Evolutionary conservation across 306 rosid species (phyloP).

Genomic region (Medicago lupulina): DNA sequence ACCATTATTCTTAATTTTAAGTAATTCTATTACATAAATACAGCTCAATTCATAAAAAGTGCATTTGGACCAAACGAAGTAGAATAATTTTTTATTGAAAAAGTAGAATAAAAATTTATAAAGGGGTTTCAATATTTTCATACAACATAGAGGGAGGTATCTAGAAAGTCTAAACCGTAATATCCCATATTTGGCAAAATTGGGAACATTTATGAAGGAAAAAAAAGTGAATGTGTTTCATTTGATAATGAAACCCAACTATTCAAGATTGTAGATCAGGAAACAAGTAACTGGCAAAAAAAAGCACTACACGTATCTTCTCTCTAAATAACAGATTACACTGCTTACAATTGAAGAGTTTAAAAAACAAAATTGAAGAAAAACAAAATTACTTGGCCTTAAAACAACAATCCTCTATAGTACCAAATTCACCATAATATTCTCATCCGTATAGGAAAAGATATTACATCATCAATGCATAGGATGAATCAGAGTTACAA

Average conservation of each 20-base stretch:
- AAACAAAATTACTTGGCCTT: slow-evolving; percentile 5
- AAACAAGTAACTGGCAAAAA: background rate
- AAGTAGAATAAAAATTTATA: too few species aligned
- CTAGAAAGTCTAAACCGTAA: too few species aligned
- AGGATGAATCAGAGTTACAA: slow-evolving; percentile 26
- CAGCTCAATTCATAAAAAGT: too few species aligned
- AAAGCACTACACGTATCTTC: slow-evolving; percentile 13
- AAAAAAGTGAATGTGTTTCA: slow-evolving; percentile 13
- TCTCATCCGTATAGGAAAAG: slow-evolving; percentile 16
- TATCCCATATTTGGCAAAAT: too few species aligned
- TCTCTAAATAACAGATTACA: slow-evolving; percentile 15
- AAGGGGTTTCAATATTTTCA: too few species aligned
- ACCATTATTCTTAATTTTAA: too few species aligned
- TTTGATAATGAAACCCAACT: slow-evolving; percentile 17
- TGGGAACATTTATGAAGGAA: too few species aligned
- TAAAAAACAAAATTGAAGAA: background rate
- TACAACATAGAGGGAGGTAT: too few species aligned
- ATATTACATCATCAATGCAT: slow-evolving; percentile 28
- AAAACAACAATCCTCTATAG: slow-evolving; percentile 16
- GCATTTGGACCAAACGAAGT: too few species aligned
- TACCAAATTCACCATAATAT: slow-evolving; percentile 25
- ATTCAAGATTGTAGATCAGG: background rate
- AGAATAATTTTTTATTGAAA: too few species aligned
- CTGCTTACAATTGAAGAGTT: slow-evolving; percentile 35
- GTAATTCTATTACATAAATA: too few species aligned